Conservation (phyloP, 208 protist genomes). For the Leishmania tarentolae region DNA sequence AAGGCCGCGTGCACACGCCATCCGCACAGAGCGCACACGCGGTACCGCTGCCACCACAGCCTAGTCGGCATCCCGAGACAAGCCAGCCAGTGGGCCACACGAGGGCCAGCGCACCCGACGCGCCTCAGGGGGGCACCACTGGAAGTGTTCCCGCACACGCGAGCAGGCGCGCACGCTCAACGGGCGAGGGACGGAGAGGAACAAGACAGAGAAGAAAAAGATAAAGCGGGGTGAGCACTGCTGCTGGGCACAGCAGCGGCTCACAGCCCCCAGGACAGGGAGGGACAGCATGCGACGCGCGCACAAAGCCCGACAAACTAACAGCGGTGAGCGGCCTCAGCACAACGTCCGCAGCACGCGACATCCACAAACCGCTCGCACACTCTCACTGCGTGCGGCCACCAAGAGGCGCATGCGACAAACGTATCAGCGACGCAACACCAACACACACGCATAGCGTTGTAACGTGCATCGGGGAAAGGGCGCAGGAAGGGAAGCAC, state of each 20-base stretch:
- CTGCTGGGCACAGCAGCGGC: background rate
- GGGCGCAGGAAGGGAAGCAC: background rate
- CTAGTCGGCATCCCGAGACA: too few relatives aligned
- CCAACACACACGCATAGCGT: too few relatives aligned
- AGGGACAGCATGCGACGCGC: background rate
- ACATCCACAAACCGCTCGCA: background rate
- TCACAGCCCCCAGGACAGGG: background rate
- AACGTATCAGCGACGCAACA: background rate
- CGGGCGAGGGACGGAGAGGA: background rate
- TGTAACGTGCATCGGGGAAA: background rate
- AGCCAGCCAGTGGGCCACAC: too few relatives aligned
- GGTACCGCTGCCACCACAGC: too few relatives aligned
- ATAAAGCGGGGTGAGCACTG: too few relatives aligned
- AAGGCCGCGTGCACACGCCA: too few relatives aligned
- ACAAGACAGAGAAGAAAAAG: background rate
- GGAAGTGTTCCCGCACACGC: background rate
- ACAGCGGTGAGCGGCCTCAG: background rate
- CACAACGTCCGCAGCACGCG: background rate
- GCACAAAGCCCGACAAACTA: background rate
- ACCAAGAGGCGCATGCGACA: background rate
- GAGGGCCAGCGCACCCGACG: too few relatives aligned
- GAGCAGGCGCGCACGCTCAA: background rate
- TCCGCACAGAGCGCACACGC: too few relatives aligned
- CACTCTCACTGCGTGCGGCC: background rate
- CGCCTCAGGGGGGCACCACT: background rate